Evolutionary conservation across 2,329 filamentous ascomycete species (phyloP).

Genomic region (Verticillium longisporum): DNA sequence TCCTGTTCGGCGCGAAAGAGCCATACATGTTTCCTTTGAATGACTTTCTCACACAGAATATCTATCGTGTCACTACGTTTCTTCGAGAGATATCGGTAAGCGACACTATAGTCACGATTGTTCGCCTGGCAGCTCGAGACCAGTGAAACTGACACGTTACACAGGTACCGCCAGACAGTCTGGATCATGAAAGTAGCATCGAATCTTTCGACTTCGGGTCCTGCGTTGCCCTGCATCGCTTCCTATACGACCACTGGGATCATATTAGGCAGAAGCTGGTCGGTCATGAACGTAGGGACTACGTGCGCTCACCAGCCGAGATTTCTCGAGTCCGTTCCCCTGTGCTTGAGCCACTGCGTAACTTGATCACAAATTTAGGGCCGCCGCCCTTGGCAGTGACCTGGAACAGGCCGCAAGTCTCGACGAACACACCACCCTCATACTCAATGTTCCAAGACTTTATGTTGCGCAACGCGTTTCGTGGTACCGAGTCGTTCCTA

Average conservation of each 20-base stretch:
- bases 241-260: conserved; percentile 67
- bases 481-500: conserved; percentile 56
- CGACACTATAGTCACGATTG: too few relatives aligned
- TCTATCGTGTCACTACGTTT: conserved; percentile 61
- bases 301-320: conserved; percentile 48
- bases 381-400: conserved; percentile 62
- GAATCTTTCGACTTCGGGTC: conserved; percentile 64
- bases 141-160: neutral
- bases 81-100: conserved; percentile 60
- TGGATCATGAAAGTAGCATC: conserved; percentile 30
- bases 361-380: conserved; percentile 59
- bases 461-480: conserved; percentile 63
- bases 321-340: conserved; percentile 44
- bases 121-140: neutral
- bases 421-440: conserved; percentile 52
- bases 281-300: conserved; percentile 50
- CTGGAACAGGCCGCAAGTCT: conserved; percentile 63
- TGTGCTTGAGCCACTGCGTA: conserved; percentile 52
- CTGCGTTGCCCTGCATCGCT: conserved; percentile 62
- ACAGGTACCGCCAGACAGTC: conserved; percentile 39
- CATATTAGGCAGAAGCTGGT: conserved; percentile 59
- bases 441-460: conserved; percentile 68
- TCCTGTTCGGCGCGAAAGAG: conserved; percentile 65
- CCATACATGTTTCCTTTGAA: conserved; percentile 68
- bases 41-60: conserved; percentile 61